A percentile compares a stretch with the other conserved stretches of the same genome.
Evolutionary conservation across 108 stramenopile genomes (phyloP).

Genomic region (Ochromonas danica): DNA sequence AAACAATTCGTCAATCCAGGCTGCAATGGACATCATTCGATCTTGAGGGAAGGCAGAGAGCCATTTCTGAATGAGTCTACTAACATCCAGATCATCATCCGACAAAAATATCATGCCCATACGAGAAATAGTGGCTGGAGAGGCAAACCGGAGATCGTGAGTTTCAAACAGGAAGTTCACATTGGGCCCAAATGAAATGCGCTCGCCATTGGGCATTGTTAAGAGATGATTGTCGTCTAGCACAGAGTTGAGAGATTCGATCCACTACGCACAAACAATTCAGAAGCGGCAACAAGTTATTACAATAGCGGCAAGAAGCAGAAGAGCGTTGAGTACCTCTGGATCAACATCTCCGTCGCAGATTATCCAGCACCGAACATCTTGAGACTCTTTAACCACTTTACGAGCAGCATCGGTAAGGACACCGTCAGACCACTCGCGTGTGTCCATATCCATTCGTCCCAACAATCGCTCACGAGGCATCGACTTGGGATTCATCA

Average conservation of each 20-base stretch:
- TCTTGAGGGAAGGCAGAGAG: constrained; percentile 44
- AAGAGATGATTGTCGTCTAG: constrained; percentile 68
- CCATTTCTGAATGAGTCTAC: constrained; percentile 44
- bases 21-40: constrained; percentile 29
- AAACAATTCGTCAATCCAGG: constrained; percentile 60
- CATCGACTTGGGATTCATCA: constrained; percentile 70
- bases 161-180: constrained; percentile 71
- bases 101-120: constrained; percentile 71
- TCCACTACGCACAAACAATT: too few species aligned
- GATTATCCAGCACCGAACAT: constrained; percentile 49
- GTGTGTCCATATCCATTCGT: constrained; percentile 65
- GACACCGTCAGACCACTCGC: constrained; percentile 67
- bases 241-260: constrained; percentile 46
- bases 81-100: constrained; percentile 63
- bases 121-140: constrained; percentile 63
- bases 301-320: too few species aligned
- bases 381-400: constrained; percentile 58
- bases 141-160: constrained; percentile 62
- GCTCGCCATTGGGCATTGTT: constrained; percentile 67
- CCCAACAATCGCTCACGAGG: constrained; percentile 63
- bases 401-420: constrained; percentile 60
- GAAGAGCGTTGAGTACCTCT: too few species aligned
- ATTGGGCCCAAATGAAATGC: constrained; percentile 63
- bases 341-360: constrained; percentile 30
- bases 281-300: too few species aligned